These are phyloP conservation scores for Aechmea fasciata DNA, from an alignment of 176 grass and related monocot species.

Conservation along the genomic window DNA sequence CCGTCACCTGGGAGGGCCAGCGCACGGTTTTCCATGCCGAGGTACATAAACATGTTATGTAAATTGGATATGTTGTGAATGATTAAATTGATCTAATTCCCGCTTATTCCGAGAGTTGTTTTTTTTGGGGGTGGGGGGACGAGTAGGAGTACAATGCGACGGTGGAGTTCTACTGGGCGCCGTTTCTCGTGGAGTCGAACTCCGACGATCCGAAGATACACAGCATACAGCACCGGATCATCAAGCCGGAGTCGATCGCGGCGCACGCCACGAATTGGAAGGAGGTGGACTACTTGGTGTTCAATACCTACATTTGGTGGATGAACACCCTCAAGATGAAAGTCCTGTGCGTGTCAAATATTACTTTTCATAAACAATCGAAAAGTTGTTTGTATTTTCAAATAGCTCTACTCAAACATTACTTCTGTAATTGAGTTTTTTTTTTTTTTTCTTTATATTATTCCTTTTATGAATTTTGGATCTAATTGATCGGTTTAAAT, in stretches of 20 bases:
- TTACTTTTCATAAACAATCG: too few relatives aligned
- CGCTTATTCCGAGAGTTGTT: not conserved
- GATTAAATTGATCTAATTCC: not conserved
- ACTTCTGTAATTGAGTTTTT: too few relatives aligned
- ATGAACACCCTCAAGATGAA: conserved; percentile 67
- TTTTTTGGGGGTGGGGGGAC: not conserved
- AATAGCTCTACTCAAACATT: too few relatives aligned
- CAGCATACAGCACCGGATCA: conserved; percentile 64
- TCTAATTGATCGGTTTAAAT: not conserved
- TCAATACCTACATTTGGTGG: conserved; percentile 82
- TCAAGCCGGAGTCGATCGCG: conserved; percentile 36
- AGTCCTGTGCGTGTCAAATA: conserved; percentile 26
- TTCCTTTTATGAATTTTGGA: not conserved
- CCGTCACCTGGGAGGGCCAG: conserved; percentile 16
- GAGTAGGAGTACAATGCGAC: conserved; percentile 55
- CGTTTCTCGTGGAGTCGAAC: conserved; percentile 84
- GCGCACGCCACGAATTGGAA: conserved; percentile 45
- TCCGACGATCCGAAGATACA: conserved; percentile 61
- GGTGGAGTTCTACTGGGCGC: conserved; percentile 89
- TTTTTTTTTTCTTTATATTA: too few relatives aligned
- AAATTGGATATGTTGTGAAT: too few relatives aligned
- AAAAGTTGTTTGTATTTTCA: too few relatives aligned
- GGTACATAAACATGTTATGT: not conserved
- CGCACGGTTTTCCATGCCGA: conserved; percentile 22
- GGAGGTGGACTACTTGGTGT: conserved; percentile 56